Percentiles rank a stretch among this genome's conserved stretches.
Conservation (phyloP, 306 rosid genomes). For the Hylodesmum podocarpum region DNA sequence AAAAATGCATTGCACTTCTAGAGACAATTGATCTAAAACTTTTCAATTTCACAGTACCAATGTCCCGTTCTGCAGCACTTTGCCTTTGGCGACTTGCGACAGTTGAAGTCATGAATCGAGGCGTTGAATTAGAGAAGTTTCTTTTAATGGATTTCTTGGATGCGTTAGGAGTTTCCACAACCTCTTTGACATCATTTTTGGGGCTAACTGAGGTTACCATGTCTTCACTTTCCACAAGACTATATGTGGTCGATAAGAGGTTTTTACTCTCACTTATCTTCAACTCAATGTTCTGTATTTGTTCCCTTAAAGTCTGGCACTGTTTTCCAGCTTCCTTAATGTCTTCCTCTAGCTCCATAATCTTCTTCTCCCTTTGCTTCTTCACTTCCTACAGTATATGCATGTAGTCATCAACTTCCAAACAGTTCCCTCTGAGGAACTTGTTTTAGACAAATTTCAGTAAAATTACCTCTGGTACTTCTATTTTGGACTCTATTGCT, state of each 20-base stretch:
- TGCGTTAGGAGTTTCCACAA: slow-evolving; percentile 42
- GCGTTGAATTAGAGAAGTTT: slow-evolving; percentile 52
- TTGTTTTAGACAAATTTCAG: slow-evolving; percentile 24
- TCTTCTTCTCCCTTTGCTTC: slow-evolving; percentile 67
- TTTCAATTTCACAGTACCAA: slow-evolving; percentile 43
- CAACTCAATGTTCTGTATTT: slow-evolving; percentile 54
- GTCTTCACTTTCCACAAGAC: slow-evolving; percentile 41
- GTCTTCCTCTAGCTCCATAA: slow-evolving; percentile 61
- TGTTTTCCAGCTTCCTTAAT: slow-evolving; percentile 74
- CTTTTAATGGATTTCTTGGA: slow-evolving; percentile 39
- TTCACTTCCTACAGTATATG: slow-evolving; percentile 63
- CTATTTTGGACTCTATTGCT: slow-evolving; percentile 67
- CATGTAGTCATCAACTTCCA: slow-evolving; percentile 22
- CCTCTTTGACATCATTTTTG: slow-evolving; percentile 50
- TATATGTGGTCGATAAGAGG: slow-evolving; percentile 35
- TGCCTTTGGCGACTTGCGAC: slow-evolving; percentile 90
- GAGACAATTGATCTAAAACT: slow-evolving; percentile 45
- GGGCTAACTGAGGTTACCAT: slow-evolving; percentile 33
- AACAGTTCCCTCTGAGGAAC: slow-evolving; percentile 10
- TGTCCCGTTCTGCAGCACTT: slow-evolving; percentile 55
- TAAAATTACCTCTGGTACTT: slow-evolving; percentile 55
- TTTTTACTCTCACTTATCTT: slow-evolving; percentile 51
- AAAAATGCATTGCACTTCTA: slow-evolving; percentile 67
- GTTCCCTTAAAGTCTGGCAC: slow-evolving; percentile 47
- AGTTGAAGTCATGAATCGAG: slow-evolving; percentile 95